phyloP scores from a whole-genome alignment of 352 stramenopile genomes.

The Phytophthora hibernalis region DNA sequence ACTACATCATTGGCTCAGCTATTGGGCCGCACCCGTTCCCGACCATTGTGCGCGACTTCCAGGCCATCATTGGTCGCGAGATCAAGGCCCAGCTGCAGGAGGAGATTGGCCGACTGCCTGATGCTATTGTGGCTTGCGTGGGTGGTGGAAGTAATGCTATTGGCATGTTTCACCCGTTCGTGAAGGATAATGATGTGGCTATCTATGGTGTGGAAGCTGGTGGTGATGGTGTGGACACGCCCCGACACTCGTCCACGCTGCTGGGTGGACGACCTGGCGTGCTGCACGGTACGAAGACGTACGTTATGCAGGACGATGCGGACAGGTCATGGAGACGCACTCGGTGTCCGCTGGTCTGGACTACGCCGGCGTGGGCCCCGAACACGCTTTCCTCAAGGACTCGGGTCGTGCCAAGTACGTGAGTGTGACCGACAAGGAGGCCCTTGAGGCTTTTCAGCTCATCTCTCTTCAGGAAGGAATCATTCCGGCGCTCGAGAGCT shows the following conservation, averaged over 20 bases:
- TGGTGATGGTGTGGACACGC: conserved; percentile 92
- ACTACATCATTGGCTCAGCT: conserved; percentile 99
- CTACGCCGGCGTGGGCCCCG: conserved; percentile 97
- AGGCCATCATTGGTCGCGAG: conserved; percentile 95
- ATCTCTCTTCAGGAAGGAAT: conserved; percentile 97
- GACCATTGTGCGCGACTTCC: conserved; percentile 98
- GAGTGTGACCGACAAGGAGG: conserved; percentile 96
- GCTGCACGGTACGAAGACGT: conserved; percentile 97
- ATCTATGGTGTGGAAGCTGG: conserved; percentile 98
- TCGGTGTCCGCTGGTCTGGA: conserved; percentile 97
- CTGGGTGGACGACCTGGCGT: conserved; percentile 94
- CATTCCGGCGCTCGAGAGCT: conserved; percentile 97
- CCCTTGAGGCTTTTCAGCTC: conserved; percentile 96
- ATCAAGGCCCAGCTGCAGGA: conserved; percentile 95
- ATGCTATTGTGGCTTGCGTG: conserved; percentile 97
- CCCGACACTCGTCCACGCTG: conserved; percentile 95
- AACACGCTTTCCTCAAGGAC: conserved; percentile 98
- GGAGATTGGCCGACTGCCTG: conserved; percentile 95
- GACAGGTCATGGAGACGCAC: conserved; percentile 97
- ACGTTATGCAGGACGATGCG: conserved; percentile 96
- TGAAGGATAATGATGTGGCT: conserved; percentile 92
- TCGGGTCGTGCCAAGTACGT: conserved; percentile 95
- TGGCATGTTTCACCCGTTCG: conserved; percentile 98
- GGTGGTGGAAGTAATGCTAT: conserved; percentile 99
- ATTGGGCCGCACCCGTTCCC: conserved; percentile 98